phyloP scores from a whole-genome alignment of 2,329 filamentous ascomycete genomes.

The Colletotrichum kahawae region DNA sequence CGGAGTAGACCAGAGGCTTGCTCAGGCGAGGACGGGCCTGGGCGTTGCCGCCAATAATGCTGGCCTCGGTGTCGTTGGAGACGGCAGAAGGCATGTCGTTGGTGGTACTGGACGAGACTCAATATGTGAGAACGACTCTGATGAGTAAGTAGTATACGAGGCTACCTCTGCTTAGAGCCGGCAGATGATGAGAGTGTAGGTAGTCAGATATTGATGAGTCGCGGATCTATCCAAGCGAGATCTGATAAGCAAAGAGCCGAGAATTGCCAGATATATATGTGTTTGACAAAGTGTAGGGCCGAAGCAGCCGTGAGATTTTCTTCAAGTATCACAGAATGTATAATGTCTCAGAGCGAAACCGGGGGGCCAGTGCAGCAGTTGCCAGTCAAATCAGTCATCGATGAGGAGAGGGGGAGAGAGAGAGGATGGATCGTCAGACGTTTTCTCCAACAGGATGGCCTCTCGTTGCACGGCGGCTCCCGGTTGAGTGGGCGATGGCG shows the following conservation, averaged over 20 bases:
- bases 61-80: slow-evolving; percentile 20
- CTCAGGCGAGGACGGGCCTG: slow-evolving; percentile 31
- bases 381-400: neutral
- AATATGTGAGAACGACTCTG: neutral
- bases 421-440: slow-evolving; percentile 9
- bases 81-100: slow-evolving; percentile 39
- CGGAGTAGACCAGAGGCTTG: slow-evolving; percentile 43
- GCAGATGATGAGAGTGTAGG: neutral
- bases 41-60: slow-evolving; percentile 34
- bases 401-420: slow-evolving; percentile 6
- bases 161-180: neutral
- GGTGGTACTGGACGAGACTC: neutral
- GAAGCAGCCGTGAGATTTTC: neutral
- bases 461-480: slow-evolving; percentile 8
- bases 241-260: neutral
- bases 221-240: neutral
- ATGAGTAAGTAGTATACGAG: neutral
- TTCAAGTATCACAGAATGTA: neutral
- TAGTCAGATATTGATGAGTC: neutral
- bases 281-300: neutral
- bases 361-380: neutral
- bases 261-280: slow-evolving; percentile 6
- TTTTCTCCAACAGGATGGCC: neutral
- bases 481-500: slow-evolving; percentile 18
- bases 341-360: slow-evolving; percentile 2